Evolutionary conservation across 1,284 basidiomycete genomes (phyloP), one percentile per base, ranked within the genome.

Genomic region (Leccinum subrobustum): DNA sequence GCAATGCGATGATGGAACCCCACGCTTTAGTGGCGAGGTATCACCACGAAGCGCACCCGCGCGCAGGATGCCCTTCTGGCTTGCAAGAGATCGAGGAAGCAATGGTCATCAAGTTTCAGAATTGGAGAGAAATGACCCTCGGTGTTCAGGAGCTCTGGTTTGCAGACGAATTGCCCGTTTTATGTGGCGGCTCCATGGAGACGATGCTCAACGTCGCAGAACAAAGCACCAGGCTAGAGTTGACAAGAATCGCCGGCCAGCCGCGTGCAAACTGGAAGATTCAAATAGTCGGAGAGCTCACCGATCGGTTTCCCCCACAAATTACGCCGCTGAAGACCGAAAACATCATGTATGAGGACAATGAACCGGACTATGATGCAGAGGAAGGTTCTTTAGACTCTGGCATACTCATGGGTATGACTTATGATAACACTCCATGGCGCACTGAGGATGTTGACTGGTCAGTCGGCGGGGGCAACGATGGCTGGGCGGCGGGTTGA

Each of bases 111-210:
- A 81, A 76, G 58, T 86, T 93, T 29, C 29, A 29, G 8, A 29
- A 9, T 9, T 29, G 29, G 29, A 29, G 29, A 29, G 29, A 29
- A 29, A 81, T 72, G 1, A 78, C 80, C 61, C 76, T 90, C 63
- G 69, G 79, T 3, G 65, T 89, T 5, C 81, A 85, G 56, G 87
- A 92, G 64, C 72, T 93, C 20, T 94, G 92, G 92, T 87, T 83
- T 50, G 80, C 85, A 59, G 75, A 77, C 5, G 79, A 84, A 5
- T 75, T 93, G 44, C 75, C 83, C 0, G 65, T 76, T 7, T 69
- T 81, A n/a, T 93, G 91, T 65, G 88, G 85, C 16, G 92, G 92
- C 1, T 87, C 83, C 77, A 77, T 89, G 8, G 86, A 88, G 59
- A 64, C 83, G 39, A 71, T 91, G 56, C 70, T 85, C 3, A 73